Evolutionary conservation across 129 eudicot genomes (phyloP).

Genomic region (Tagetes erecta): DNA sequence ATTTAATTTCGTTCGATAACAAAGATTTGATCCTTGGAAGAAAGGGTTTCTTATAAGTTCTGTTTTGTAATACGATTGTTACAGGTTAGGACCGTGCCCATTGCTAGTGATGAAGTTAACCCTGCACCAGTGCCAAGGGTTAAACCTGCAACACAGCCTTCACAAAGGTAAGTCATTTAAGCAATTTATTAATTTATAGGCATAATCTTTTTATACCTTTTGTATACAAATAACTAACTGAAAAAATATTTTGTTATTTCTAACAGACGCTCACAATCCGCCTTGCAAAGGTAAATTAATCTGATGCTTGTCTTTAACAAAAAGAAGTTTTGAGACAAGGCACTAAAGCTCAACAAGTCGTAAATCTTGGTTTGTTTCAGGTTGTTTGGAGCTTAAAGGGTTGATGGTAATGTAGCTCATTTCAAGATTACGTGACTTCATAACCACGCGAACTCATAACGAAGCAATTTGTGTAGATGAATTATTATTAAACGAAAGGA

Average conservation of each 20-base stretch:
- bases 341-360: background rate
- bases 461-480: slow-evolving; percentile 24
- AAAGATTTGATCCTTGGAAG: background rate
- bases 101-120: slow-evolving; percentile 35
- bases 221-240: background rate
- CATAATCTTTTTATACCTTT: background rate
- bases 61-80: slow-evolving; percentile 13
- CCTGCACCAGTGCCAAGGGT: slow-evolving; percentile 34
- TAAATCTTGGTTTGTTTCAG: slow-evolving; percentile 27
- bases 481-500: background rate
- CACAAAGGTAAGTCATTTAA: slow-evolving; percentile 36
- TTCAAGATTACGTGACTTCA: slow-evolving; percentile 25
- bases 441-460: background rate
- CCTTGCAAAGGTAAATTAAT: slow-evolving; percentile 48
- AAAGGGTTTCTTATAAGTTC: background rate
- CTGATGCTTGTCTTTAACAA: background rate
- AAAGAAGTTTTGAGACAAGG: slow-evolving; percentile 2
- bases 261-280: slow-evolving; percentile 51
- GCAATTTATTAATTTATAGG: background rate
- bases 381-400: slow-evolving; percentile 49
- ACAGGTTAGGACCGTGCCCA: slow-evolving; percentile 54
- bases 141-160: slow-evolving; percentile 34
- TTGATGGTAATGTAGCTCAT: slow-evolving; percentile 8
- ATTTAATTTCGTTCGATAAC: background rate
- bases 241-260: slow-evolving; percentile 15